A percentile compares a stretch with the other conserved stretches of the same genome.
These are phyloP conservation scores for Apiospora sp. DNA, from an alignment of 2,329 filamentous ascomycete species.

Conservation along the genomic window DNA sequence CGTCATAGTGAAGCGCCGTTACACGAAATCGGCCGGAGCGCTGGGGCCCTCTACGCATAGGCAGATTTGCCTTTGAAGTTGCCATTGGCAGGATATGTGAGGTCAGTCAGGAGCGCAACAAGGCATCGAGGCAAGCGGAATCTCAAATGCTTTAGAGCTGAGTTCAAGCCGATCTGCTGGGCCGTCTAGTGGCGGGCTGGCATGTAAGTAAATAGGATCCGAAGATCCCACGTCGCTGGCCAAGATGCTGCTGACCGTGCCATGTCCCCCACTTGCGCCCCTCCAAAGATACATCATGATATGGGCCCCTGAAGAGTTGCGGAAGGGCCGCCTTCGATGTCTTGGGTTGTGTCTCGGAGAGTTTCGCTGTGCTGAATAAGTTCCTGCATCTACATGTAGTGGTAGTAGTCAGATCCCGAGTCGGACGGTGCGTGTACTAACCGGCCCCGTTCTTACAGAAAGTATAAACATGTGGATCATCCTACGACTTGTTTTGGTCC, in stretches of 20 bases:
- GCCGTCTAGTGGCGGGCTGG: background rate
- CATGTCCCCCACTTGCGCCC: too few relatives aligned
- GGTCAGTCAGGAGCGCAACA: background rate
- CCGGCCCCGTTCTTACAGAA: background rate
- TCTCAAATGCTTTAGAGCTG: background rate
- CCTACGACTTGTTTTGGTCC: background rate
- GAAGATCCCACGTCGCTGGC: background rate
- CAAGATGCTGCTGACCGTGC: background rate
- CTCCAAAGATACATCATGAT: too few relatives aligned
- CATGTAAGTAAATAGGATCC: background rate
- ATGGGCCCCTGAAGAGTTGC: background rate
- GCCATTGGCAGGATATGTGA: background rate
- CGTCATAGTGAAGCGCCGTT: background rate
- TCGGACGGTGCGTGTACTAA: background rate
- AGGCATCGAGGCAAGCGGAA: background rate
- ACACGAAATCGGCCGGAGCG: background rate
- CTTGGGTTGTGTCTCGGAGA: background rate
- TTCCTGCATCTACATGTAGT: background rate
- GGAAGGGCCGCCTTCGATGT: slow-evolving; percentile 5
- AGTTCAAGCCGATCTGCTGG: background rate
- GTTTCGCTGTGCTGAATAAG: background rate
- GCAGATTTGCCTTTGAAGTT: too few relatives aligned
- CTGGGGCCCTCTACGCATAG: background rate
- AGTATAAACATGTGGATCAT: background rate
- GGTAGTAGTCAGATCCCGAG: background rate